Conservation (phyloP, 1,284 basidiomycete genomes). For the Erythrobasidium hasegawianum region DNA sequence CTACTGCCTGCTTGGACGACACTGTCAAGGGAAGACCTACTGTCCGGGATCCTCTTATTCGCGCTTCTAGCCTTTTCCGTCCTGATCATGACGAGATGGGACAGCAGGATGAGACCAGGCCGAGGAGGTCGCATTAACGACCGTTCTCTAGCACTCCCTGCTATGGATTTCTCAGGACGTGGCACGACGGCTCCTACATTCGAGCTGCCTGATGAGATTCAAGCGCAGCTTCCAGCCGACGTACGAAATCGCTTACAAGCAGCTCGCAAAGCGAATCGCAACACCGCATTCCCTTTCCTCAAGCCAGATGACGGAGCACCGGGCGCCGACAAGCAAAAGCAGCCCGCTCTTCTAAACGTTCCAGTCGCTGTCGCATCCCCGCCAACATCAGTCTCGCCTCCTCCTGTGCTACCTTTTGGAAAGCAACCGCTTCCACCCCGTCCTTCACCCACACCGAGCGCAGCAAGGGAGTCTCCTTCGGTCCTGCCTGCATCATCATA, state of each 20-base stretch:
- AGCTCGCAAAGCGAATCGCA: background rate
- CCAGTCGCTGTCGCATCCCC: background rate
- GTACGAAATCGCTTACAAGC: background rate
- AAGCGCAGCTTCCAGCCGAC: background rate
- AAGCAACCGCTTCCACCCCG: too few species aligned
- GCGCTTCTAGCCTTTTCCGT: too few species aligned
- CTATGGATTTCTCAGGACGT: background rate
- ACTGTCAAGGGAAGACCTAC: too few species aligned
- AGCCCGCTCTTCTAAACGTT: background rate
- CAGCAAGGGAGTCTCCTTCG: background rate
- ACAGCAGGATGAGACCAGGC: too few species aligned
- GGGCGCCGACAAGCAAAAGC: too few species aligned
- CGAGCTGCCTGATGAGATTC: background rate
- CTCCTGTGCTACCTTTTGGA: too few species aligned
- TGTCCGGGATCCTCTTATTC: too few species aligned
- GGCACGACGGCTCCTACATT: background rate
- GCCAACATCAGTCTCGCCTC: too few species aligned
- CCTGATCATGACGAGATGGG: too few species aligned
- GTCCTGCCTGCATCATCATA: background rate
- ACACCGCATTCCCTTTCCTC: background rate
- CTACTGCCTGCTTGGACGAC: too few species aligned
- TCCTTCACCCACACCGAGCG: too few species aligned
- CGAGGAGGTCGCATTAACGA: background rate
- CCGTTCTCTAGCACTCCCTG: background rate
- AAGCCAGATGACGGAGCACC: background rate